Percentiles rank a stretch among this genome's conserved stretches.
Evolutionary conservation across 495 filamentous ascomycete species (phyloP).

Genomic region (Penicillium cinerascens): DNA sequence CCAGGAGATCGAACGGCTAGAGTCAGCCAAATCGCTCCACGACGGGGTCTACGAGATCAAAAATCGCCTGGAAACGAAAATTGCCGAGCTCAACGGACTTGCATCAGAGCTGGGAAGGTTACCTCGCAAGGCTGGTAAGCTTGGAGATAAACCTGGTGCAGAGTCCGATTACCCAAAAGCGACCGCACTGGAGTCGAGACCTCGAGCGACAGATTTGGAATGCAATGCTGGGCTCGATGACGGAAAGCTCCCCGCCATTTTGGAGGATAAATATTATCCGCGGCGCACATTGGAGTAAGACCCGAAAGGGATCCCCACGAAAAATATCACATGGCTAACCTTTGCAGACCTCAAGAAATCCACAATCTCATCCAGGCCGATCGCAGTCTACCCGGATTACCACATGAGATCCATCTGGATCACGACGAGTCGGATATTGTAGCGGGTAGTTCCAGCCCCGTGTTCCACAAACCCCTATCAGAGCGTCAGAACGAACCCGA

Average conservation of each 20-base stretch:
- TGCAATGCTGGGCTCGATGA: conserved; percentile 36
- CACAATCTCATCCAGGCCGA: conserved; percentile 45
- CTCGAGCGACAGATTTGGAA: conserved; percentile 11
- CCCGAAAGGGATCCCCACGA: neutral
- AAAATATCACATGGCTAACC: conserved; percentile 6
- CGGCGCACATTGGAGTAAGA: conserved; percentile 71
- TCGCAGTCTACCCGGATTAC: conserved; percentile 52
- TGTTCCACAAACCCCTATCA: conserved; percentile 1
- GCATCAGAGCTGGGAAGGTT: conserved; percentile 57
- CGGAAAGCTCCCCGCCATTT: conserved; percentile 73
- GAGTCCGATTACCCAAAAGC: conserved; percentile 17
- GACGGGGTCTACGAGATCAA: conserved; percentile 64
- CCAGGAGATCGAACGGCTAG: conserved; percentile 57
- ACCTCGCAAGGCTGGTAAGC: conserved; percentile 33
- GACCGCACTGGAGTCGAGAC: conserved; percentile 13
- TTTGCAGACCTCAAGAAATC: conserved; percentile 39
- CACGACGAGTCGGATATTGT: conserved; percentile 56
- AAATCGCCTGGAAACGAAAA: conserved; percentile 63
- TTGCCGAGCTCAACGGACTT: conserved; percentile 62
- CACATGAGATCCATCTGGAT: conserved; percentile 60
- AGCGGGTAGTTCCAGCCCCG: conserved; percentile 52
- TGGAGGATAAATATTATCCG: conserved; percentile 76
- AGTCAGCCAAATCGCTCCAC: conserved; percentile 37
- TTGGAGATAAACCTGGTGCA: conserved; percentile 12
- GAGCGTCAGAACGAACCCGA: neutral